Evolutionary conservation across 208 protist species (phyloP), one percentile per base, ranked within the genome.

Genomic region (Crithidia acanthocephali): DNA sequence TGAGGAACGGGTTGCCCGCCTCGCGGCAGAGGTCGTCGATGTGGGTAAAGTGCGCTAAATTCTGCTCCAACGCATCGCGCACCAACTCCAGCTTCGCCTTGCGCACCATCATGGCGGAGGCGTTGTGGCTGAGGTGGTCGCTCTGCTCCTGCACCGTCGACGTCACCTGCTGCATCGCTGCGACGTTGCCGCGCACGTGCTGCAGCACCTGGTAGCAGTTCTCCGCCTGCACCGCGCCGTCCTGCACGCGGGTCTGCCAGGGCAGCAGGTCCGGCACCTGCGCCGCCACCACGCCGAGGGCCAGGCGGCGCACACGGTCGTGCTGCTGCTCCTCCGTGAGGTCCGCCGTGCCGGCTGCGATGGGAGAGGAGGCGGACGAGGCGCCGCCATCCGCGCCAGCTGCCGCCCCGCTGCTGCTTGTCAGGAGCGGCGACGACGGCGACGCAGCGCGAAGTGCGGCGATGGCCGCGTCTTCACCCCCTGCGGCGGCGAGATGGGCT

Each of bases 61-160:
- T 90, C 44, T 83, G 75, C 60, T 91, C 81, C 50, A 96, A 68
- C 58, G 89, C 79, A 30, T 90, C 85, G 22, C 80, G 86, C 28
- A 96, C 85, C 51, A 80, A 80, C 77, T 94, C 91, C 55, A 94
- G 79, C 56, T 86, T 85, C 11, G 82, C 78, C 65, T 91, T 91
- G 20, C 86, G 86, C 55, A 90, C 75, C 75, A 94, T 84, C 48
- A 94, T 77, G 15, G 79, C 82, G 3, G 88, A 93, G 27, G 91
- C 88, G 69, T 88, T 92, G 62, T 80, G 81, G 62, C 83, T 90
- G 23, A 96, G 77, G 63, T 81, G 51, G 58, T 92, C 81, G 57
- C 86, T 90, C 55, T 96, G 88, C 65, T 88, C 79, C 68, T 94
- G 86, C 45, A 96, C 87, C 32, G 85, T 74, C 45, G 55, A 57